A percentile compares a stretch with the other conserved stretches of the same genome.
These are phyloP conservation scores for Xylaria longipes DNA, from an alignment of 495 filamentous ascomycete genomes.

Conservation along the genomic window DNA sequence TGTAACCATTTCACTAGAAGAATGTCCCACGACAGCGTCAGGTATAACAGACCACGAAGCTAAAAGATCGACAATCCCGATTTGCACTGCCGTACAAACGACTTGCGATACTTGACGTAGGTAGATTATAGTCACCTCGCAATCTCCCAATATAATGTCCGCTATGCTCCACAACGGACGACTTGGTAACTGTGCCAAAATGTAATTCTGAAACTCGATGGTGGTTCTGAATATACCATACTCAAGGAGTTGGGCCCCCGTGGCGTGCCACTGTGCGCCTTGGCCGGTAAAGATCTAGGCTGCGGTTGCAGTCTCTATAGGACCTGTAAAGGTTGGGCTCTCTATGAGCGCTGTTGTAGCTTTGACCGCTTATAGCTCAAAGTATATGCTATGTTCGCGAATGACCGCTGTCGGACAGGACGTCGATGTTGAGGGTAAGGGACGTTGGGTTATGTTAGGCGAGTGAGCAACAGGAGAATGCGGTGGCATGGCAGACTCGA, in stretches of 20 bases:
- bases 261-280: constrained; percentile 24
- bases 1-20: constrained; percentile 45
- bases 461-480: too few species aligned
- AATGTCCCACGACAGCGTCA: constrained; percentile 42
- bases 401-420: constrained; percentile 28
- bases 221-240: constrained; percentile 15
- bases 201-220: constrained; percentile 10
- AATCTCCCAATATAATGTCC: constrained; percentile 32
- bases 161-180: constrained; percentile 22
- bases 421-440: constrained; percentile 39
- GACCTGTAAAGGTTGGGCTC: neutral
- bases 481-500: too few species aligned
- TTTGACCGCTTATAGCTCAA: constrained; percentile 37
- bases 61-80: constrained; percentile 58
- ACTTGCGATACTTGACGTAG: constrained; percentile 42
- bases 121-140: constrained; percentile 34
- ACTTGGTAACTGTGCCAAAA: constrained; percentile 5
- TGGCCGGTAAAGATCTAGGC: constrained; percentile 24
- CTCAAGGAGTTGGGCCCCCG: constrained; percentile 21
- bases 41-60: constrained; percentile 50
- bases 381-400: constrained; percentile 47
- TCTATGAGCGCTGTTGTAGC: constrained; percentile 33
- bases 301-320: neutral
- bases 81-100: constrained; percentile 48
- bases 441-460: constrained; percentile 35